A percentile compares a stretch with the other conserved stretches of the same genome.
Conservation (phyloP, 2,329 filamentous ascomycete species). For the Pseudocercospora fijiensis region DNA sequence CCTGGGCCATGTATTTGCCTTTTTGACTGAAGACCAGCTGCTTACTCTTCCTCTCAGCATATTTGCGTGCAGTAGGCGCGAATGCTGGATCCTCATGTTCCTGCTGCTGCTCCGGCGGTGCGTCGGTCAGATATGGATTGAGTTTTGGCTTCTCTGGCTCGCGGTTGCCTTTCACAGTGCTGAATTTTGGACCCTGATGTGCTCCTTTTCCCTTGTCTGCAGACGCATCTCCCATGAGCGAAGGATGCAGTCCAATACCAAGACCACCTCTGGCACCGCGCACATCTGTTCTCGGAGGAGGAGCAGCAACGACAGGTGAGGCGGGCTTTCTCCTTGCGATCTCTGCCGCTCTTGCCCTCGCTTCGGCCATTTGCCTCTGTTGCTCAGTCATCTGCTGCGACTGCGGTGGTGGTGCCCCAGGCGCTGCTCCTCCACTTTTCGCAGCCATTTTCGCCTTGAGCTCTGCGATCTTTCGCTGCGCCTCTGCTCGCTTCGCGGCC, state of each 20-base stretch:
- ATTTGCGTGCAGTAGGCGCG: slow-evolving; percentile 65
- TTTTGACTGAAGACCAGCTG: slow-evolving; percentile 89
- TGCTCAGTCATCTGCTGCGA: slow-evolving; percentile 15
- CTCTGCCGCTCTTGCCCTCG: slow-evolving; percentile 29
- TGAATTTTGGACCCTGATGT: slow-evolving; percentile 52
- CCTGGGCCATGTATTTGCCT: slow-evolving; percentile 95
- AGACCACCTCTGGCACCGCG: slow-evolving; percentile 63
- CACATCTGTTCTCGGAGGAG: slow-evolving; percentile 50
- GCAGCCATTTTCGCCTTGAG: slow-evolving; percentile 38
- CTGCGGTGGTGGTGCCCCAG: slow-evolving; percentile 18
- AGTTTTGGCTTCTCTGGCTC: slow-evolving; percentile 47
- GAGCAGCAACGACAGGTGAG: slow-evolving; percentile 28
- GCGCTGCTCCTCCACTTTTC: slow-evolving; percentile 15
- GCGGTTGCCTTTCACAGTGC: slow-evolving; percentile 56
- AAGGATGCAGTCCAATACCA: slow-evolving; percentile 75
- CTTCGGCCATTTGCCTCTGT: slow-evolving; percentile 28
- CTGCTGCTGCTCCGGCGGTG: slow-evolving; percentile 54
- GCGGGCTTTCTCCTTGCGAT: slow-evolving; percentile 23
- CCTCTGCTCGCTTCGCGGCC: slow-evolving; percentile 34
- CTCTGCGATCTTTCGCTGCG: slow-evolving; percentile 37
- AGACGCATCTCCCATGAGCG: slow-evolving; percentile 59
- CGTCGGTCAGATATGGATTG: slow-evolving; percentile 44
- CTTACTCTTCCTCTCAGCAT: slow-evolving; percentile 66
- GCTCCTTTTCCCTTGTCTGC: slow-evolving; percentile 46
- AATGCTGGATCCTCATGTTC: slow-evolving; percentile 52